phyloP scores from a whole-genome alignment of 2,329 filamentous ascomycete genomes.

The Pseudogymnoascus sp. region DNA sequence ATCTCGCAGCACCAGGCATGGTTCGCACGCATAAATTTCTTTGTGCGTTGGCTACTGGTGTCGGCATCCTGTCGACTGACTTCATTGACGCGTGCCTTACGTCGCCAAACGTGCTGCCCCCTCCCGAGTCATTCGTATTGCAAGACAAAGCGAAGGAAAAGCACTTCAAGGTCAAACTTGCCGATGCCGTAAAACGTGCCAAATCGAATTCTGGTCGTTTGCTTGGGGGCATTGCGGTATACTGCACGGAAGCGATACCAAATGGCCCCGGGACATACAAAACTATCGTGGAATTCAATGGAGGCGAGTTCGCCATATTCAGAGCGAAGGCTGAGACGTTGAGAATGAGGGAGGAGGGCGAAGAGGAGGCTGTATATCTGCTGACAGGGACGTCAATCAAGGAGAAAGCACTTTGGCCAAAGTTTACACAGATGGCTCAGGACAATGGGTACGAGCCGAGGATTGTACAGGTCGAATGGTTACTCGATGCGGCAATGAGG shows the following conservation, averaged over 20 bases:
- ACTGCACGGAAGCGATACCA: conserved; percentile 71
- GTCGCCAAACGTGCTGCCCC: conserved; percentile 56
- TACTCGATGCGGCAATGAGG: conserved; percentile 81
- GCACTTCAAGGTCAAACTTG: conserved; percentile 60
- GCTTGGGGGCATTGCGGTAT: conserved; percentile 68
- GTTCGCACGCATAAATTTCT: conserved; percentile 93
- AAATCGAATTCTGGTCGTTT: conserved; percentile 69
- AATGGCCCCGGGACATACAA: conserved; percentile 81
- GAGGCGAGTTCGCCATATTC: conserved; percentile 72
- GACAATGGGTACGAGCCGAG: conserved; percentile 72
- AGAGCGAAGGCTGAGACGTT: conserved; percentile 53
- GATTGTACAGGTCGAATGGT: conserved; percentile 81
- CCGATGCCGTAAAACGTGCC: conserved; percentile 61
- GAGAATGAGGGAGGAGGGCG: conserved; percentile 43
- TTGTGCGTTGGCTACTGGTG: conserved; percentile 73
- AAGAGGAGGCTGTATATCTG: conserved; percentile 71
- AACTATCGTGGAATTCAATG: conserved; percentile 80
- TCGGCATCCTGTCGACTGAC: conserved; percentile 64
- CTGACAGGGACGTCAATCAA: conserved; percentile 60
- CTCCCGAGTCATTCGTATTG: conserved; percentile 59
- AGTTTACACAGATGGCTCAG: conserved; percentile 71
- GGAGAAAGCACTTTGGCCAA: conserved; percentile 69
- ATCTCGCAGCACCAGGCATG: conserved; percentile 79
- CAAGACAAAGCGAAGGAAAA: conserved; percentile 67
- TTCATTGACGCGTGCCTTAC: conserved; percentile 70